Conservation (phyloP, 2,329 filamentous ascomycete species). For the Emydomyces testavorans region DNA sequence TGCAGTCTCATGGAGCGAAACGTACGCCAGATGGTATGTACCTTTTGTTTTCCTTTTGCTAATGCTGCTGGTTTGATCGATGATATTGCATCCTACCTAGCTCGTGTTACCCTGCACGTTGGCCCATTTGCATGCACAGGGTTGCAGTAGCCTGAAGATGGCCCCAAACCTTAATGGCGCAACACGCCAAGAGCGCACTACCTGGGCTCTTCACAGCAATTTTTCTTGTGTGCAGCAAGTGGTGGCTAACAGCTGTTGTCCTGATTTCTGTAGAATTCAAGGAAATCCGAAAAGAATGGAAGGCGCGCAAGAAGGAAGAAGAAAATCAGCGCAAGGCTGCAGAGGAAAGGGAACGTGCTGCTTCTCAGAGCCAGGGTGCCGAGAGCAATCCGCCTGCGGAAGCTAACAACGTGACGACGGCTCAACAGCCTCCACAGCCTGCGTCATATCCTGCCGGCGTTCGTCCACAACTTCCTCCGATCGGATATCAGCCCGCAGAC, state of each 20-base stretch:
- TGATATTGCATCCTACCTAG: conserved; percentile 26
- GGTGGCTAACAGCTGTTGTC: conserved; percentile 19
- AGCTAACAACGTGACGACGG: conserved; percentile 29
- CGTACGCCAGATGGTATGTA: conserved; percentile 88
- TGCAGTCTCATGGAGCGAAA: conserved; percentile 94
- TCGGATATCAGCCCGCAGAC: conserved; percentile 55
- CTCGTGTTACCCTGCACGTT: conserved; percentile 38
- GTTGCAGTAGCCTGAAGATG: conserved; percentile 42
- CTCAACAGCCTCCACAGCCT: conserved; percentile 23
- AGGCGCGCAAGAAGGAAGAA: conserved; percentile 98
- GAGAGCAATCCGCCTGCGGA: conserved; percentile 42
- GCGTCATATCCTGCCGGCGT: conserved; percentile 40
- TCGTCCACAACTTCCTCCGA: conserved; percentile 59
- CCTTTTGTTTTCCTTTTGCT: conserved; percentile 9
- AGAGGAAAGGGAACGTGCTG: conserved; percentile 65
- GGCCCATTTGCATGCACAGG: conserved; percentile 29
- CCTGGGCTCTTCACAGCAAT: conserved; percentile 4
- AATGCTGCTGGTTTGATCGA: conserved; percentile 9
- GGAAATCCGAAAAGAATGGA: conserved; percentile 98
- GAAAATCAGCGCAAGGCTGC: conserved; percentile 80
- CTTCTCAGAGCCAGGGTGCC: conserved; percentile 42
- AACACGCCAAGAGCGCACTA: conserved; percentile 19
- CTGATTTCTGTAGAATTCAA: conserved; percentile 66
- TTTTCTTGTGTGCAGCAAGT: not conserved
- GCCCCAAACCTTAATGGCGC: conserved; percentile 37